A percentile compares a stretch with the other conserved stretches of the same genome.
These are phyloP conservation scores for Elymus sibiricus DNA, from an alignment of 176 grass and related monocot genomes.

Conservation along the genomic window DNA sequence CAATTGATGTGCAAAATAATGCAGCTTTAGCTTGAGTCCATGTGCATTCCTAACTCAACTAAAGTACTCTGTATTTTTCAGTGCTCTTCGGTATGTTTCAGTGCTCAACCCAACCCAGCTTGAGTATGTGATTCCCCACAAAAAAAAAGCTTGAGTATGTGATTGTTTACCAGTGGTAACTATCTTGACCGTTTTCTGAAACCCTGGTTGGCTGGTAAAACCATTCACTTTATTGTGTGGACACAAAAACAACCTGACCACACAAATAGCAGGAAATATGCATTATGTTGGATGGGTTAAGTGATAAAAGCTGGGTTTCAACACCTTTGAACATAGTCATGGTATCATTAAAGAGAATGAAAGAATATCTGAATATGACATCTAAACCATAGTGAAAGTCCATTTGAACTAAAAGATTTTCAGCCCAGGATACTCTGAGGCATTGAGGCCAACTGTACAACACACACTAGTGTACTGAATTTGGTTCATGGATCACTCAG, in stretches of 20 bases:
- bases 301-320: no score
- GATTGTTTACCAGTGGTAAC: not conserved
- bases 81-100: no score
- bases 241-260: not conserved
- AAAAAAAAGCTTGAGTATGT: not conserved
- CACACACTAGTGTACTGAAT: no score
- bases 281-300: no score
- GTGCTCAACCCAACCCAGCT: not conserved
- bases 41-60: not conserved
- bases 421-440: not conserved
- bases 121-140: no score
- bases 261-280: not conserved
- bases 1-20: not conserved
- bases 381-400: conserved; percentile 10
- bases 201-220: not conserved
- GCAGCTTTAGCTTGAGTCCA: not conserved
- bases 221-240: not conserved
- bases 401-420: not conserved
- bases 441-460: no score
- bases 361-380: conserved; percentile 5
- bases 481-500: no score
- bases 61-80: not conserved
- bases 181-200: not conserved
- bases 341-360: not conserved
- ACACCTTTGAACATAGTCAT: no score